A percentile compares a stretch with the other conserved stretches of the same genome.
Evolutionary conservation across 192 early-diverging fungal genomes (phyloP).

Genomic region (Coemansia sp.): DNA sequence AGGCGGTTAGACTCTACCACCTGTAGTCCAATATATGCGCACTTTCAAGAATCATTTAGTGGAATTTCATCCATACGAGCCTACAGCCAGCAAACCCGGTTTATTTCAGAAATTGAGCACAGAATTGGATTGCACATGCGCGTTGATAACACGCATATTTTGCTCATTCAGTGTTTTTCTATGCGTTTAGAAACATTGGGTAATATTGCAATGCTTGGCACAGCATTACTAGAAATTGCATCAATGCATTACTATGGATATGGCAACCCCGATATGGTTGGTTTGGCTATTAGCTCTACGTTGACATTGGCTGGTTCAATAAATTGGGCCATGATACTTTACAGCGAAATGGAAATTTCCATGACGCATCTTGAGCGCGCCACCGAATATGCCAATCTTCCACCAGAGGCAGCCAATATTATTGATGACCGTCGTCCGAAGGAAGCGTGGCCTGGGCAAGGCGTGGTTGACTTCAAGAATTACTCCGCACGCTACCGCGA

Average conservation of each 20-base stretch:
- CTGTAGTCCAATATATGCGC: conserved; percentile 78
- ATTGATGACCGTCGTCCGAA: conserved; percentile 30
- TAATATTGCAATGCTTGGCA: conserved; percentile 70
- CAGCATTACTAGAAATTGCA: conserved; percentile 71
- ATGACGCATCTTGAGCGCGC: conserved; percentile 68
- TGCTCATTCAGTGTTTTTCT: conserved; percentile 72
- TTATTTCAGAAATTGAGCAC: conserved; percentile 64
- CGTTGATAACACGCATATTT: conserved; percentile 74
- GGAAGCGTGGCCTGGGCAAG: conserved; percentile 56
- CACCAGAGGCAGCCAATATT: conserved; percentile 35
- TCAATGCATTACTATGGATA: conserved; percentile 52
- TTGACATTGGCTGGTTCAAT: conserved; percentile 75
- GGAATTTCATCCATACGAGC: conserved; percentile 87
- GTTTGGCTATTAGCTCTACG: conserved; percentile 81
- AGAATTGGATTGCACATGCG: conserved; percentile 74
- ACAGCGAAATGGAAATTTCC: conserved; percentile 66
- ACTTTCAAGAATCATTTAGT: conserved; percentile 75
- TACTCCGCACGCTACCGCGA: conserved; percentile 59
- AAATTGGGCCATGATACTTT: conserved; percentile 77
- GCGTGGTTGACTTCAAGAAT: no score
- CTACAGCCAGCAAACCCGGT: conserved; percentile 77
- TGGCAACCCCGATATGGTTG: conserved; percentile 63
- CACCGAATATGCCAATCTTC: conserved; percentile 42
- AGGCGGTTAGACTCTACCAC: conserved; percentile 82
- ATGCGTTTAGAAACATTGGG: conserved; percentile 81